These are phyloP conservation scores for Exophiala spinifera DNA, from an alignment of 2,329 filamentous ascomycete genomes.

Conservation along the genomic window DNA sequence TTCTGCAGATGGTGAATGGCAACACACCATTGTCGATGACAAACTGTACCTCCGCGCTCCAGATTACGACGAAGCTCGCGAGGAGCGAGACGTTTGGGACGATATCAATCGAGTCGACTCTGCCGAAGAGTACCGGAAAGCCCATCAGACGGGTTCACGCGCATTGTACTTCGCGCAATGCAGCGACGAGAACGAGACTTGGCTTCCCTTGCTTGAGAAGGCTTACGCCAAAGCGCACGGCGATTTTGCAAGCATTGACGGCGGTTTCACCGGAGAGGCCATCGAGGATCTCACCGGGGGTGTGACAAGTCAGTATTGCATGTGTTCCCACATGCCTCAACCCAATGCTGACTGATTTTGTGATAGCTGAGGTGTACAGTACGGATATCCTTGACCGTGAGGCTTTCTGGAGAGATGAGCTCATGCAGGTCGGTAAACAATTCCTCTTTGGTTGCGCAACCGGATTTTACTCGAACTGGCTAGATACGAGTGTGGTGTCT, in stretches of 20 bases:
- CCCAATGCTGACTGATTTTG: no score
- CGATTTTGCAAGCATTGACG: constrained; percentile 71
- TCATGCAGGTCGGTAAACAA: constrained; percentile 74
- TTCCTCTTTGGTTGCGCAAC: constrained; percentile 56
- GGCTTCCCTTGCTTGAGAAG: constrained; percentile 77
- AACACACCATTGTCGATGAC: constrained; percentile 86
- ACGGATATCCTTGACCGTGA: constrained; percentile 61
- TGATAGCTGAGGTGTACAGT: constrained; percentile 46
- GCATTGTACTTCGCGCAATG: constrained; percentile 77
- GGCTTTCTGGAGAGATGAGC: constrained; percentile 77
- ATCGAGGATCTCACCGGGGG: constrained; percentile 59
- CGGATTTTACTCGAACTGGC: constrained; percentile 35
- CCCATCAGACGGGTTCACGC: constrained; percentile 71
- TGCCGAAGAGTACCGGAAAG: constrained; percentile 67
- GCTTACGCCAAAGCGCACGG: constrained; percentile 82
- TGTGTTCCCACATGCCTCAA: no score
- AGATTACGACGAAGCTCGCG: constrained; percentile 74
- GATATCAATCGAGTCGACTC: constrained; percentile 68
- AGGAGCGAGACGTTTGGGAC: constrained; percentile 70
- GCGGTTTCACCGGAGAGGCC: constrained; percentile 66
- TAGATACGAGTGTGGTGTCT: constrained; percentile 14
- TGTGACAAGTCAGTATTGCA: no score
- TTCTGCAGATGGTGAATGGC: constrained; percentile 74
- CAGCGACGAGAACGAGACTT: constrained; percentile 73
- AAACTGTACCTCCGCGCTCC: constrained; percentile 81